phyloP scores from a whole-genome alignment of 2,329 filamentous ascomycete genomes.

The Talaromyces sp. region DNA sequence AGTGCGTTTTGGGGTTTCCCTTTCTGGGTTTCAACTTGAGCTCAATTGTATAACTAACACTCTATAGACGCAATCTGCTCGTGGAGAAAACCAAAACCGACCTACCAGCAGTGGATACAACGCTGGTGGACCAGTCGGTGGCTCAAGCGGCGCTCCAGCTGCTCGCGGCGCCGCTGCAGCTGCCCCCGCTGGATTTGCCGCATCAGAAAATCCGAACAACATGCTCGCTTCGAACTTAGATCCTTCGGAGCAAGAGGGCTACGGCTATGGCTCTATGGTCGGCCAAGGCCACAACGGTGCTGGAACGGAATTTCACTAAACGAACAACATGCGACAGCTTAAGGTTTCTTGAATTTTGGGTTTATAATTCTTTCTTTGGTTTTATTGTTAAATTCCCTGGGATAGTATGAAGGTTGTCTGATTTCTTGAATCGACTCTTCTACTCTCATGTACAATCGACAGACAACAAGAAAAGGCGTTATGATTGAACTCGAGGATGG shows the following conservation, averaged over 20 bases:
- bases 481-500: slow-evolving; percentile 1
- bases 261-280: slow-evolving; percentile 47
- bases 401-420: neutral
- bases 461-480: slow-evolving; percentile 15
- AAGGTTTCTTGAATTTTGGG: slow-evolving; percentile 4
- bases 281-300: slow-evolving; percentile 47
- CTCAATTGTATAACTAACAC: slow-evolving; percentile 41
- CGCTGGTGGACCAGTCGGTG: slow-evolving; percentile 38
- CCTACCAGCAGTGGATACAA: slow-evolving; percentile 49
- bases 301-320: slow-evolving; percentile 43
- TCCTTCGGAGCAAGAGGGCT: slow-evolving; percentile 45
- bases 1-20: slow-evolving; percentile 60
- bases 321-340: slow-evolving; percentile 5
- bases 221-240: slow-evolving; percentile 45
- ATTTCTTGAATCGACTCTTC: slow-evolving; percentile 6
- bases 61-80: slow-evolving; percentile 74
- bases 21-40: neutral
- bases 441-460: slow-evolving; percentile 16
- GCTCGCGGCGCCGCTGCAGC: slow-evolving; percentile 29
- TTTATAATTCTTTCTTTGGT: neutral
- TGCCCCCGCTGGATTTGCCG: slow-evolving; percentile 27
- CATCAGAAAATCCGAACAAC: slow-evolving; percentile 42
- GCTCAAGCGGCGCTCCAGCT: slow-evolving; percentile 28
- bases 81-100: slow-evolving; percentile 62
- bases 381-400: slow-evolving; percentile 6